A percentile compares a stretch with the other conserved stretches of the same genome.
Conservation (phyloP, 2,329 filamentous ascomycete species). For the Aspergillus persii region DNA sequence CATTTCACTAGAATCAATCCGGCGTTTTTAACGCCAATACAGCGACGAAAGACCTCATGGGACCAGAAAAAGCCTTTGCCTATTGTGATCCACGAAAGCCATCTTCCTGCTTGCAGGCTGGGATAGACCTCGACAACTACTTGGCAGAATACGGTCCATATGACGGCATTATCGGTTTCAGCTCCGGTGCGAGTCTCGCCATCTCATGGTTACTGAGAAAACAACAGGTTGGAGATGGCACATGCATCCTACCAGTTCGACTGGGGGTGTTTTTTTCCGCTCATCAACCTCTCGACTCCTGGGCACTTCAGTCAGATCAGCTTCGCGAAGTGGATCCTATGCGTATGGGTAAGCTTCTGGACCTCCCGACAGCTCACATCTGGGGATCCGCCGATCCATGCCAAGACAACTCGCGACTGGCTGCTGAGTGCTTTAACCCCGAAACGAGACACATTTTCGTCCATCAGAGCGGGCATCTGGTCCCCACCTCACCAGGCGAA, state of each 20-base stretch:
- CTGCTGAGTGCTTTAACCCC: conserved; percentile 5
- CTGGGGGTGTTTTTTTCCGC: conserved; percentile 25
- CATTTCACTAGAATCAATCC: no score
- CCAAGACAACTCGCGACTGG: background rate
- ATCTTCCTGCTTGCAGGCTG: conserved; percentile 2
- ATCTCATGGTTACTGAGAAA: conserved; percentile 13
- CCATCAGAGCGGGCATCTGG: conserved; percentile 13
- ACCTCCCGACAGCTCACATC: conserved; percentile 19
- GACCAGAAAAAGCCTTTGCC: conserved; percentile 8
- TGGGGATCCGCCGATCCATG: no score
- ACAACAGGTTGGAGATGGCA: conserved; percentile 4
- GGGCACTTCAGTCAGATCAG: no score
- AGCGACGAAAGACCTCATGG: no score
- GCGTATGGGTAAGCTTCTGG: background rate
- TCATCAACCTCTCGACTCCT: background rate
- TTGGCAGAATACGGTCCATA: conserved; percentile 27
- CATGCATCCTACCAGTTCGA: no score
- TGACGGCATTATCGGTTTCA: conserved; percentile 29
- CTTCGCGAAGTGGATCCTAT: background rate
- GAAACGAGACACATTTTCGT: conserved; percentile 12
- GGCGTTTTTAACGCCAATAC: no score
- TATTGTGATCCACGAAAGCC: conserved; percentile 5
- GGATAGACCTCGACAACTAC: conserved; percentile 11
- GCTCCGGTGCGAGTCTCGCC: conserved; percentile 23
- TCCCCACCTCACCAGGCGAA: conserved; percentile 5